Evolutionary conservation across 1,139 yeast genomes (phyloP).

Genomic region (Suhomyces terraborum): DNA sequence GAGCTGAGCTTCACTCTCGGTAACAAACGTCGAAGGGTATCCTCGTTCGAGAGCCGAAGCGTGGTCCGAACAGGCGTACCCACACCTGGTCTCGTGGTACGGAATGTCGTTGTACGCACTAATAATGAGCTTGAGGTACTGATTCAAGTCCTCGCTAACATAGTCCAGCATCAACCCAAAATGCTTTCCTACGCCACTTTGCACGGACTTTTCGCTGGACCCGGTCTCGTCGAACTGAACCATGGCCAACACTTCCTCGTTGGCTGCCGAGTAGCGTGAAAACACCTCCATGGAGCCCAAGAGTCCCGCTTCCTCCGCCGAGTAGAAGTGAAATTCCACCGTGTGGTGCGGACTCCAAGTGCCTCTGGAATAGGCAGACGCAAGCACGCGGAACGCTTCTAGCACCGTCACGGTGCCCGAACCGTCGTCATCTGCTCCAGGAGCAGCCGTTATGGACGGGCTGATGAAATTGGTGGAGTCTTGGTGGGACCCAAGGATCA

Average conservation of each 20-base stretch:
- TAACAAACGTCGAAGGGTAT: constrained; percentile 78
- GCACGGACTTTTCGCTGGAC: constrained; percentile 57
- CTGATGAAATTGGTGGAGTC: constrained; percentile 78
- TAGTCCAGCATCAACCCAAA: constrained; percentile 84
- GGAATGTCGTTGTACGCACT: constrained; percentile 65
- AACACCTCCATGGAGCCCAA: constrained; percentile 85
- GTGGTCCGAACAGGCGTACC: constrained; percentile 93
- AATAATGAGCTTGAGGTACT: constrained; percentile 63
- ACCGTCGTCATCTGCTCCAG: constrained; percentile 97
- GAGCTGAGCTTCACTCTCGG: constrained; percentile 70
- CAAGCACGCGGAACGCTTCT: constrained; percentile 70
- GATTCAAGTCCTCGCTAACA: constrained; percentile 59
- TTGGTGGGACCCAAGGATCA: constrained; percentile 87
- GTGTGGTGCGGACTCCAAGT: constrained; percentile 64
- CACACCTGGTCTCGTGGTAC: constrained; percentile 75
- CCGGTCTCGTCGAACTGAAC: constrained; percentile 97
- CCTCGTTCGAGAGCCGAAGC: constrained; percentile 84
- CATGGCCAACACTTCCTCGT: constrained; percentile 71
- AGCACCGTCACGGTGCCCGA: constrained; percentile 80
- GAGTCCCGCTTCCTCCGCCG: constrained; percentile 94
- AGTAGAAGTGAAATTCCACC: constrained; percentile 88
- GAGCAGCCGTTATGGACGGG: constrained; percentile 73
- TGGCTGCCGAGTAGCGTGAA: constrained; percentile 48
- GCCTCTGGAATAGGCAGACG: constrained; percentile 38
- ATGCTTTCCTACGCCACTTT: constrained; percentile 61